Percentiles rank a stretch among this genome's conserved stretches.
phyloP scores from a whole-genome alignment of 306 rosid species.

The Benincasa hispida region DNA sequence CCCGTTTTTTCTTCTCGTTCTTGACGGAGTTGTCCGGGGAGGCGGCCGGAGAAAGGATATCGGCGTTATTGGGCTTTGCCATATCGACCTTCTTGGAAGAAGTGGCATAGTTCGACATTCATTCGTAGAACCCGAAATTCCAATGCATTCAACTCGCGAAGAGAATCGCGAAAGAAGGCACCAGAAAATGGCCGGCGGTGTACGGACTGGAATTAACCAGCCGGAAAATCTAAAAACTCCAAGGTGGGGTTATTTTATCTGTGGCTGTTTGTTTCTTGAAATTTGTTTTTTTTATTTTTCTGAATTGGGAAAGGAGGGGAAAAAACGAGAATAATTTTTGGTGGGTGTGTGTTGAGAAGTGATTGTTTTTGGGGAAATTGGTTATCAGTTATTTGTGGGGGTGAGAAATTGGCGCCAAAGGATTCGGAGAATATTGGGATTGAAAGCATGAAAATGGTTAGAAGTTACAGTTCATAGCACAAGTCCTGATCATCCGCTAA shows the following conservation, averaged over 20 bases:
- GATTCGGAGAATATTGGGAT: slow-evolving; percentile 44
- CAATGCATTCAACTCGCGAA: slow-evolving; percentile 8
- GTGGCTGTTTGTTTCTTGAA: too few species aligned
- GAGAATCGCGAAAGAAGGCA: neutral
- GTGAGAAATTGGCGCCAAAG: slow-evolving; percentile 62
- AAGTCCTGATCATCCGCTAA: neutral
- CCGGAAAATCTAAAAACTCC: too few species aligned
- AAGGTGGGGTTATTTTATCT: too few species aligned
- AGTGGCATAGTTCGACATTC: slow-evolving; percentile 34
- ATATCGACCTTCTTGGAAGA: slow-evolving; percentile 18
- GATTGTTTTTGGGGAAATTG: neutral
- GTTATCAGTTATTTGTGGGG: slow-evolving; percentile 21
- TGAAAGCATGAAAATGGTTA: neutral
- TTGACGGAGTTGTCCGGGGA: slow-evolving; percentile 23
- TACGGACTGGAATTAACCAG: too few species aligned
- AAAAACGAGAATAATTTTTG: neutral
- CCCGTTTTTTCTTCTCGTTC: slow-evolving; percentile 66
- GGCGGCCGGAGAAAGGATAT: neutral
- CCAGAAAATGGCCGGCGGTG: neutral
- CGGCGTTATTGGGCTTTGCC: slow-evolving; percentile 20
- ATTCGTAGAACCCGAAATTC: neutral
- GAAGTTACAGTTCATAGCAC: neutral
- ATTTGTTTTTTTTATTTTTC: too few species aligned
- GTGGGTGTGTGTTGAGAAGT: neutral
- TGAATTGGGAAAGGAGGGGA: neutral